Percentiles rank a stretch among this genome's conserved stretches.
Conservation (phyloP, 1,284 basidiomycete species). For the Leccinum pachyderme region DNA sequence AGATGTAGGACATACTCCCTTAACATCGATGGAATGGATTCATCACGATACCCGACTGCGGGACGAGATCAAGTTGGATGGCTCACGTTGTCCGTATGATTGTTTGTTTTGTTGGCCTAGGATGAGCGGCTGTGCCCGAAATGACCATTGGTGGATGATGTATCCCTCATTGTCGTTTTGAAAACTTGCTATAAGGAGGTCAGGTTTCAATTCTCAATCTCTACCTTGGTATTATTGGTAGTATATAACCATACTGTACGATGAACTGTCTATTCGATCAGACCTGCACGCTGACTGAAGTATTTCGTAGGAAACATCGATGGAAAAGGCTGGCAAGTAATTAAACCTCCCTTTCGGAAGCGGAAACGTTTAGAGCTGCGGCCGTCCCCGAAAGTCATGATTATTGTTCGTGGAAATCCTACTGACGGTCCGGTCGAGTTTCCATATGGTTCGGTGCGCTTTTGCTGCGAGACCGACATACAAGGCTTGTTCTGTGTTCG, state of each 20-base stretch:
- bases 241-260: neutral
- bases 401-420: too few species aligned
- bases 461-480: too few species aligned
- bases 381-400: too few species aligned
- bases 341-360: too few species aligned
- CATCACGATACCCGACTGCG: neutral
- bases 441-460: too few species aligned
- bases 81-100: neutral
- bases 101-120: neutral
- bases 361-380: too few species aligned
- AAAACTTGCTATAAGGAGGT: neutral
- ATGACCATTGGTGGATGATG: neutral
- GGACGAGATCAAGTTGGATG: neutral
- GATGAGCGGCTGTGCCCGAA: neutral
- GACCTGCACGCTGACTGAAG: neutral
- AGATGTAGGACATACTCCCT: neutral
- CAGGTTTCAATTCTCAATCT: neutral
- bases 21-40: neutral
- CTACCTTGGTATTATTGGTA: neutral
- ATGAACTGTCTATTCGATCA: neutral
- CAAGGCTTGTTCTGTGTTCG: too few species aligned
- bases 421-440: too few species aligned
- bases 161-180: neutral
- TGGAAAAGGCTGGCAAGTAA: neutral
- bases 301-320: neutral